Evolutionary conservation across 148 eudicot genomes (phyloP), one percentile per base, ranked within the genome.

Genomic region (Vaccinium darrowii): DNA sequence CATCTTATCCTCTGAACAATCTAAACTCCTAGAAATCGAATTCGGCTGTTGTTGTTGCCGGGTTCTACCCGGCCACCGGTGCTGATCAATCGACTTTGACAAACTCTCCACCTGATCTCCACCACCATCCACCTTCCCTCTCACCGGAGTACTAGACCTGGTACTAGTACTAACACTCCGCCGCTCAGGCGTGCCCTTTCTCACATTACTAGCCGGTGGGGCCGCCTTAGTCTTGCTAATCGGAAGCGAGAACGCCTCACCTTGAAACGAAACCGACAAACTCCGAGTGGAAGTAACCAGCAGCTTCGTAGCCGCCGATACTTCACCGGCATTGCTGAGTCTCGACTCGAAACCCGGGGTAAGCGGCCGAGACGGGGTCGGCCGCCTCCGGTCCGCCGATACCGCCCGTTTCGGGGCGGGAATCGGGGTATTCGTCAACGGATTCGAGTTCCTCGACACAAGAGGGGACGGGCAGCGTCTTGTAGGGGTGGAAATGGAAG

Each of bases 241-340:
- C n/a, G 99, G 98, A 58, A 93, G 88, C 60, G 98, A 92, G 88
- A 89, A 96, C 8, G 94, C 82, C 21, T 93, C 98, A 14, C 99
- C 99, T 86, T 96, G 99, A 79, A 96, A 96, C 14, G 99, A 96
- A 62, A 96, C 99, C 8, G 98, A 93, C 43, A 96, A 90, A 80
- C 99, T 96, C 88, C 99, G 86, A 43, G 92, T 92, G 8, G 98
- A 95, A 71, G 97, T 95, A 5, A 96, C 92, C 56, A 96, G 91
- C 72, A 92, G 90, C 92, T 90, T 94, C 49, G 91, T 88, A n/a
- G 97, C 97, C 49, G 94, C 92, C 58, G 98, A 92, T 74, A 91
- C 85, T 36, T 91, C 98, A 81, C 86, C 86, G 53, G 78, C 90
- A 90, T 90, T 92, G 51, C 81, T 85, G 19, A 84, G 54, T 23